Conservation (phyloP, 1,284 basidiomycete genomes). For the Cryptococcus neoformans region DNA sequence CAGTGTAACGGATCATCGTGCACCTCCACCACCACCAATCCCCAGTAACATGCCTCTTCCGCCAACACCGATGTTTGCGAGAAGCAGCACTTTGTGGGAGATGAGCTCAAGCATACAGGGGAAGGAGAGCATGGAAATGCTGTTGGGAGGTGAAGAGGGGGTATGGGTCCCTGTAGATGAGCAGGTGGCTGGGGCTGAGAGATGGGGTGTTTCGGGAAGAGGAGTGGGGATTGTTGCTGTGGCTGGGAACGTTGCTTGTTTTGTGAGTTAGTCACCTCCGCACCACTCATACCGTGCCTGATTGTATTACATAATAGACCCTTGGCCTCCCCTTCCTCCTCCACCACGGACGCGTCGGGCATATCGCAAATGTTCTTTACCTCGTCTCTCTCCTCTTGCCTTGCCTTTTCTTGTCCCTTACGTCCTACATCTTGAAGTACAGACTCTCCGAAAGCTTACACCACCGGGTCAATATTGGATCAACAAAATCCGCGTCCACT, state of each 20-base stretch:
- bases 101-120: constrained; percentile 4
- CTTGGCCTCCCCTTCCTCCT: too few relatives aligned
- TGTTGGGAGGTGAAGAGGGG: constrained; percentile 23
- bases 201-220: constrained; percentile 23
- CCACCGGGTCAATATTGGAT: constrained; percentile 12
- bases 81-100: constrained; percentile 22
- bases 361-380: constrained; percentile 16
- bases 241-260: constrained; percentile 16
- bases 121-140: constrained; percentile 31
- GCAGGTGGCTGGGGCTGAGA: constrained; percentile 20
- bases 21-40: constrained; percentile 35
- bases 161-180: constrained; percentile 31
- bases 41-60: constrained; percentile 32
- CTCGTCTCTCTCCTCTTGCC: constrained; percentile 28
- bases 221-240: constrained; percentile 27
- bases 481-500: constrained; percentile 15
- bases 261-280: constrained; percentile 18
- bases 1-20: constrained; percentile 8
- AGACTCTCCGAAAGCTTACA: constrained; percentile 7
- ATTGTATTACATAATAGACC: too few relatives aligned
- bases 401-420: constrained; percentile 21
- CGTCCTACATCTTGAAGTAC: constrained; percentile 27
- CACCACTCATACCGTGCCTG: too few relatives aligned
- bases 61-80: constrained; percentile 26
- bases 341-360: too few relatives aligned